A percentile compares a stretch with the other conserved stretches of the same genome.
phyloP scores from a whole-genome alignment of 2,329 filamentous ascomycete genomes.

The Macrophomina tecta region DNA sequence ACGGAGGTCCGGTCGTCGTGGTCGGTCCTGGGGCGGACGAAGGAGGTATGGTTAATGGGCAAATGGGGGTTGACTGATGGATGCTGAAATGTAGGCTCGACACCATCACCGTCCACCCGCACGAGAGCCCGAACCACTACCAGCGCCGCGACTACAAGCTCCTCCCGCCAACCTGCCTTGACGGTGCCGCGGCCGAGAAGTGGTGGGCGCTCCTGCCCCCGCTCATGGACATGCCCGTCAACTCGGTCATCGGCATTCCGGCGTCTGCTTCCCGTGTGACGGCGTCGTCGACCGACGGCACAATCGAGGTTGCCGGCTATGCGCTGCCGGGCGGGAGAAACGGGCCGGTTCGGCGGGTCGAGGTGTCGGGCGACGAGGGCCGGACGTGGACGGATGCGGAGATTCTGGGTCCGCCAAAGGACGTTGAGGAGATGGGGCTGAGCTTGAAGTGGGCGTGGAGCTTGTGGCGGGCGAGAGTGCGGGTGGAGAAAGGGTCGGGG shows the following conservation, averaged over 20 bases:
- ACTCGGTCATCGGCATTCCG: constrained; percentile 60
- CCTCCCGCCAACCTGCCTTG: constrained; percentile 58
- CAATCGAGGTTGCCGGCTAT: constrained; percentile 60
- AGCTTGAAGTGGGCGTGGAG: constrained; percentile 62
- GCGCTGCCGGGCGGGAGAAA: constrained; percentile 60
- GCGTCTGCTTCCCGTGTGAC: constrained; percentile 50
- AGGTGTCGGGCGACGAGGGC: constrained; percentile 58
- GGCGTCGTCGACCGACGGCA: constrained; percentile 45
- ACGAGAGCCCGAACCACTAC: constrained; percentile 62
- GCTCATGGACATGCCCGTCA: constrained; percentile 63
- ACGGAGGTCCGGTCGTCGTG: too few relatives aligned
- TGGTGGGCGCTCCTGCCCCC: constrained; percentile 60
- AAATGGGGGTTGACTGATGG: too few relatives aligned
- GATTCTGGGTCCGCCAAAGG: constrained; percentile 32
- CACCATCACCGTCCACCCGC: constrained; percentile 56
- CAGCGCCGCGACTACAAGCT: constrained; percentile 66
- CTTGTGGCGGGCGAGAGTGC: constrained; percentile 58
- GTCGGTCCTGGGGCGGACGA: too few relatives aligned
- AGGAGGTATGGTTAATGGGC: too few relatives aligned
- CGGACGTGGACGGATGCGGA: constrained; percentile 58
- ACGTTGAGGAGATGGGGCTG: background rate
- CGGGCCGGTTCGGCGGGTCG: constrained; percentile 60
- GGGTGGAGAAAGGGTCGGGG: constrained; percentile 48
- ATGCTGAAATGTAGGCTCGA: constrained; percentile 44
- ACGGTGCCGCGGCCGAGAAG: constrained; percentile 55